phyloP scores from a whole-genome alignment of 441 rosid species.

The Brassica balearica region DNA sequence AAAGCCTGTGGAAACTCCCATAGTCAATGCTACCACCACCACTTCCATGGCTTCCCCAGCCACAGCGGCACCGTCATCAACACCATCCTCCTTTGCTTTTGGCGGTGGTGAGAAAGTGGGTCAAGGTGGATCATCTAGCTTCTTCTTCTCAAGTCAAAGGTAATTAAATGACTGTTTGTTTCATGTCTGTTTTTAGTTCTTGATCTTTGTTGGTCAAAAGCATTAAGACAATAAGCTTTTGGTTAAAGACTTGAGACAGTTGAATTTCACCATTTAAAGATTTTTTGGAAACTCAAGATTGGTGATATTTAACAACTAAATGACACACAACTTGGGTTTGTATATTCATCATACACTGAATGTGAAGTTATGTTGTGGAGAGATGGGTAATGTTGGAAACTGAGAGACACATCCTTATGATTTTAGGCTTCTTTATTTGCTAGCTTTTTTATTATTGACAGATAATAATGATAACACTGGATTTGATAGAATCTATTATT shows the following conservation, averaged over 20 bases:
- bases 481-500: slow-evolving; percentile 43
- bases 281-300: not conserved
- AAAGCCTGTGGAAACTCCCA: slow-evolving; percentile 99
- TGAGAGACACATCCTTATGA: slow-evolving; percentile 38
- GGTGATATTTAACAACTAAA: not conserved
- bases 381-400: slow-evolving; percentile 46
- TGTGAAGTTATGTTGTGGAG: slow-evolving; percentile 24
- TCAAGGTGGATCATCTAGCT: slow-evolving; percentile 46
- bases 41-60: slow-evolving; percentile 10
- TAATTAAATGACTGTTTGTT: slow-evolving; percentile 37
- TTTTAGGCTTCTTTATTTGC: slow-evolving; percentile 27
- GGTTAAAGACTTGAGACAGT: slow-evolving; percentile 27
- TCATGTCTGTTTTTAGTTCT: slow-evolving; percentile 22
- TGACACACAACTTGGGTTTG: slow-evolving; percentile 19
- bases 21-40: slow-evolving; percentile 29
- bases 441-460: slow-evolving; percentile 3
- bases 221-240: slow-evolving; percentile 25
- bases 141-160: slow-evolving; percentile 68
- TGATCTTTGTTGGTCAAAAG: slow-evolving; percentile 30
- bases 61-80: slow-evolving; percentile 7
- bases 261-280: slow-evolving; percentile 2
- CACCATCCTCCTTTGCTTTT: slow-evolving; percentile 19
- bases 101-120: slow-evolving; percentile 44
- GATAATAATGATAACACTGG: slow-evolving; percentile 36
- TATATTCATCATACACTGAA: slow-evolving; percentile 11